Conservation (phyloP, 2,329 filamentous ascomycete genomes). For the Pezicula carpinea region DNA sequence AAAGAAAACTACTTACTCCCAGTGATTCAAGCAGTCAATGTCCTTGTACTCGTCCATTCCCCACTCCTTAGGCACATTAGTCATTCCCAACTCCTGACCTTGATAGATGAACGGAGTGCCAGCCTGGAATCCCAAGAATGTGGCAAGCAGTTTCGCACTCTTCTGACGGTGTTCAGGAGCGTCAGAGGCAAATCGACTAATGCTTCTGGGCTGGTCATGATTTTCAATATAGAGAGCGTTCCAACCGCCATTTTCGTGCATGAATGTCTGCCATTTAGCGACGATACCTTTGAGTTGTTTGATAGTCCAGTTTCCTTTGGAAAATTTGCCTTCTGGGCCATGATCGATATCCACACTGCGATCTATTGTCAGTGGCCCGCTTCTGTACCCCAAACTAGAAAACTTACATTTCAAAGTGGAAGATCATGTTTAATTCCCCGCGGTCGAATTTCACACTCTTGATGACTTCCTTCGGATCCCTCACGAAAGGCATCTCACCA, state of each 20-base stretch:
- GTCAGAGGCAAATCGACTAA: conserved; percentile 43
- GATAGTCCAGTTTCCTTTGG: conserved; percentile 33
- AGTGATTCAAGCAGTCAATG: conserved; percentile 52
- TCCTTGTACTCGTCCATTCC: conserved; percentile 64
- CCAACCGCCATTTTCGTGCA: conserved; percentile 49
- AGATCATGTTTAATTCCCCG: conserved; percentile 65
- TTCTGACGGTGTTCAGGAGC: conserved; percentile 34
- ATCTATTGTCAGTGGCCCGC: neutral
- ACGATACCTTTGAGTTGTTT: conserved; percentile 41
- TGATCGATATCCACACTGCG: conserved; percentile 45
- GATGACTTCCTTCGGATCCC: conserved; percentile 44
- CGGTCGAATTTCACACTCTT: conserved; percentile 50
- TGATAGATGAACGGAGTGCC: conserved; percentile 57
- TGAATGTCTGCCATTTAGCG: conserved; percentile 45
- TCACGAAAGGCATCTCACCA: conserved; percentile 42
- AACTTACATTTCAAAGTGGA: conserved; percentile 61
- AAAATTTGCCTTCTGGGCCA: conserved; percentile 39
- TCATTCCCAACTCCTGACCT: conserved; percentile 56
- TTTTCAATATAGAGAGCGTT: conserved; percentile 54
- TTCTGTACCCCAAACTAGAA: conserved; percentile 1
- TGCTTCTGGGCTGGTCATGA: conserved; percentile 48
- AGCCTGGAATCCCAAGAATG: conserved; percentile 42
- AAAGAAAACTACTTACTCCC: conserved; percentile 28
- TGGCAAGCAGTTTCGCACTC: conserved; percentile 50
- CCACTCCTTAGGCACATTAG: conserved; percentile 53